Conservation (phyloP, 345 rosid genomes). For the Passiflora organensis region DNA sequence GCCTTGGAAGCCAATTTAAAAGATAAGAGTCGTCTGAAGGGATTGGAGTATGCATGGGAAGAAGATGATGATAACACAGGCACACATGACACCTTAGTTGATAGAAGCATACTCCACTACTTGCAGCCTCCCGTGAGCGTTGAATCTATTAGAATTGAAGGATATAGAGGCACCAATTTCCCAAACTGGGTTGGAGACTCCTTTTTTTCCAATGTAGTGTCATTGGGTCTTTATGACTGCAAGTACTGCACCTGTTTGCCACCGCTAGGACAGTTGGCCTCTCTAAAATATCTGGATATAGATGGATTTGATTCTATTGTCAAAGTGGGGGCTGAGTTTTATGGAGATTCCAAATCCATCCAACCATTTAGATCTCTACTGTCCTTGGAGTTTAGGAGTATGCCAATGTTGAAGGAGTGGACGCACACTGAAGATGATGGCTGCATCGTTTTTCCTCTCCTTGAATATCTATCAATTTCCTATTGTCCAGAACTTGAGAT, state of each 20-base stretch:
- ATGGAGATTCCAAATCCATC: neutral
- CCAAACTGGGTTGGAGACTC: conserved; percentile 6
- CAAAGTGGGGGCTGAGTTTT: neutral
- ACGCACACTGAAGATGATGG: neutral
- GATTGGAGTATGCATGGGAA: neutral
- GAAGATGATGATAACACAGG: neutral
- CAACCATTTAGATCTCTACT: neutral
- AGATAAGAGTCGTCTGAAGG: neutral
- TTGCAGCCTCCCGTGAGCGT: neutral
- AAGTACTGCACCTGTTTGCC: conserved; percentile 4
- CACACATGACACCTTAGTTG: neutral
- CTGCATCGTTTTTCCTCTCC: neutral
- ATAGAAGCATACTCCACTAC: neutral
- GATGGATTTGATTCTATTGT: neutral
- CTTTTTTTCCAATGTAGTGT: neutral
- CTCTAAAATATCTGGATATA: conserved; percentile 1
- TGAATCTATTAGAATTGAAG: neutral
- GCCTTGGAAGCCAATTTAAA: neutral
- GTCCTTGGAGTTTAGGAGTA: neutral
- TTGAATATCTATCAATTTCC: neutral
- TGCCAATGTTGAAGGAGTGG: conserved; percentile 6
- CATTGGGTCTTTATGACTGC: neutral
- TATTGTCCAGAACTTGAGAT: conserved; percentile 12
- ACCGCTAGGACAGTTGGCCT: conserved; percentile 13
- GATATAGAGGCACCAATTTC: conserved; percentile 7